Evolutionary conservation across 495 filamentous ascomycete genomes (phyloP), one percentile per base, ranked within the genome.

Genomic region (Penicillium silybi): DNA sequence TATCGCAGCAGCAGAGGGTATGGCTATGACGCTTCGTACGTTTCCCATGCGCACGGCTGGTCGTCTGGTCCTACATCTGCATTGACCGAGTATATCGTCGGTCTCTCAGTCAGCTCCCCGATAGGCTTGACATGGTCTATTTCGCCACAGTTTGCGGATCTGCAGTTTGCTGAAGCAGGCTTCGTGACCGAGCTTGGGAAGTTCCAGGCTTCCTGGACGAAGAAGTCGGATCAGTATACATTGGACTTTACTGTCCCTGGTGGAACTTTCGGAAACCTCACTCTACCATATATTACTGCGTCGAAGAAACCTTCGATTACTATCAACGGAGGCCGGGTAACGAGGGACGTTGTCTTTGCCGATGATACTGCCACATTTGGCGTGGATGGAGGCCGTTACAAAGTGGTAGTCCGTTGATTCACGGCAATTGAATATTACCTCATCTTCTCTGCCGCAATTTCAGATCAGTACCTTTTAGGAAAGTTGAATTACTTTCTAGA

Each of bases 21-120:
- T 42, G 19, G 41, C 25, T 62, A 68, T 46, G 68, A 74, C 35
- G 40, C 63, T 9, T 69, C 69, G 2, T 72, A 74, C 50, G 62
- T 72, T 16, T 72, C 69, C 4, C 82, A 85, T 50, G 76, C 83
- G 0, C 84, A 85, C 55, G 83, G 82, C 0, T 86, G 82, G 83
- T 70, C 77, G 0, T 70, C 77, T 4, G 80, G 81, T 9, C 83
- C 83, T 4, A 85, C 82, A 7, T 74, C 72, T 8, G 73, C 75
- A 9, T 63, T 87, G 26, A 79, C 69, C 2, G 67, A 75, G 29
- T 75, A 77, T 45, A 66, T 85, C 8, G 66, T 81, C 7, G 84
- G 83, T 5, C 71, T 87, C 26, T 64, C 73, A 41, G 52, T 84
- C 4, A 63, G 69, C 15, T 69, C 62, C 5, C 79, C 73, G 0